A percentile compares a stretch with the other conserved stretches of the same genome.
These are phyloP conservation scores for Alternaria metachromatica DNA, from an alignment of 2,329 filamentous ascomycete genomes.

Conservation along the genomic window DNA sequence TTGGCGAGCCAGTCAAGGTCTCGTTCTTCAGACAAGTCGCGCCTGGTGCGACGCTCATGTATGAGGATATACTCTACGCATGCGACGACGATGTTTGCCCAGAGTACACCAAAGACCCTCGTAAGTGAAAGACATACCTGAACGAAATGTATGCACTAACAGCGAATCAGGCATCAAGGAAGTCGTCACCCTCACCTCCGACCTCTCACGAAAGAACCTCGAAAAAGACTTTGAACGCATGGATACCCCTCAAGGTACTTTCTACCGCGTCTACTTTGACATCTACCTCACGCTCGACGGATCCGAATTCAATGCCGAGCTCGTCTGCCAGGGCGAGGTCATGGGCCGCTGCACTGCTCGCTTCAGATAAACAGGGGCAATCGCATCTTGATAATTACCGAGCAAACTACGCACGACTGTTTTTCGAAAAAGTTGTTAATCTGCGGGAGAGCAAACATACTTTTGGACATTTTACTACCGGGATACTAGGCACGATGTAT, in stretches of 20 bases:
- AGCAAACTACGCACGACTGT: not conserved
- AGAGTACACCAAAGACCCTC: constrained; percentile 98
- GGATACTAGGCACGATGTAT: not conserved
- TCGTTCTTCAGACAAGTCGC: constrained; percentile 98
- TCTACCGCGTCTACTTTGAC: constrained; percentile 72
- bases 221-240: constrained; percentile 99
- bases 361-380: constrained; percentile 65
- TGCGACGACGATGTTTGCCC: constrained; percentile 98
- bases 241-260: constrained; percentile 90
- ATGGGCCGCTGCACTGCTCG: constrained; percentile 96
- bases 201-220: constrained; percentile 95
- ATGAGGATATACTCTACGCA: constrained; percentile 96
- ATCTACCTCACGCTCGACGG: constrained; percentile 89
- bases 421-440: not conserved
- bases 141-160: not conserved
- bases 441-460: not conserved
- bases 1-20: constrained; percentile 97
- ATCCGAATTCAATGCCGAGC: constrained; percentile 95
- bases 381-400: not conserved
- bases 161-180: constrained; percentile 87
- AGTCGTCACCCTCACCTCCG: constrained; percentile 95
- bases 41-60: constrained; percentile 97
- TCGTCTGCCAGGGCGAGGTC: constrained; percentile 98
- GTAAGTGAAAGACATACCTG: constrained; percentile 66
- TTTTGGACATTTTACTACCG: not conserved